phyloP scores from a whole-genome alignment of 352 stramenopile genomes.

The Aphanomyces stellatus region DNA sequence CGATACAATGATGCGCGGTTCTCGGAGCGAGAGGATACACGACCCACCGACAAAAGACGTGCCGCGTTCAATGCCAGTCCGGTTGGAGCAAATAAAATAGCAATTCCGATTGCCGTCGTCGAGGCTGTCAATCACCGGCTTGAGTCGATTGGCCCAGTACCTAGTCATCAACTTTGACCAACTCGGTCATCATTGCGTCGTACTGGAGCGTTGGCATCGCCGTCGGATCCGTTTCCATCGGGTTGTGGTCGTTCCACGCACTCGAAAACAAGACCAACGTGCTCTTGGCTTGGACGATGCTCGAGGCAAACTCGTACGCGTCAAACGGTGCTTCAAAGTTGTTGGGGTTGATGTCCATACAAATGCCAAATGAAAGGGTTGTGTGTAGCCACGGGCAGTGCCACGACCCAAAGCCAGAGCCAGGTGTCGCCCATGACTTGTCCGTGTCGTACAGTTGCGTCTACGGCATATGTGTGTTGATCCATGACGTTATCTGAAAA shows the following conservation, averaged over 20 bases:
- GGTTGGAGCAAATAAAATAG: conserved; percentile 70
- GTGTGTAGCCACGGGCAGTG: conserved; percentile 68
- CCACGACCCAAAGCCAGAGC: conserved; percentile 50
- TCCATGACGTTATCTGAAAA: neutral
- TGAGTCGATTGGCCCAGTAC: conserved; percentile 66
- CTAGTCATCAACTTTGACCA: neutral
- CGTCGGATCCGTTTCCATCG: conserved; percentile 32
- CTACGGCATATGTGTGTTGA: conserved; percentile 5
- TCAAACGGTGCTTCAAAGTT: conserved; percentile 64
- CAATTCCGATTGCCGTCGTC: conserved; percentile 36
- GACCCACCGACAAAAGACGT: conserved; percentile 76
- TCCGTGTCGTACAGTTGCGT: conserved; percentile 80
- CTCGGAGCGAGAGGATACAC: conserved; percentile 55
- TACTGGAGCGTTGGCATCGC: conserved; percentile 34
- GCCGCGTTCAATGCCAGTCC: conserved; percentile 64
- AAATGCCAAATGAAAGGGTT: conserved; percentile 76
- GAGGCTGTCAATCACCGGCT: conserved; percentile 45
- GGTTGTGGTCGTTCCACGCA: conserved; percentile 74
- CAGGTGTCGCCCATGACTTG: conserved; percentile 65
- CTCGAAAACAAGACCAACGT: conserved; percentile 76
- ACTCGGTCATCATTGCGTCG: neutral
- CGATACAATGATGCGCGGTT: conserved; percentile 39
- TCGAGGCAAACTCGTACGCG: conserved; percentile 57
- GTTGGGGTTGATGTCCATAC: conserved; percentile 86
- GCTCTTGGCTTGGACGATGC: conserved; percentile 39